Evolutionary conservation across 768 basidiomycete species (phyloP), one percentile per base, ranked within the genome.

Genomic region (Mycena alexandri): DNA sequence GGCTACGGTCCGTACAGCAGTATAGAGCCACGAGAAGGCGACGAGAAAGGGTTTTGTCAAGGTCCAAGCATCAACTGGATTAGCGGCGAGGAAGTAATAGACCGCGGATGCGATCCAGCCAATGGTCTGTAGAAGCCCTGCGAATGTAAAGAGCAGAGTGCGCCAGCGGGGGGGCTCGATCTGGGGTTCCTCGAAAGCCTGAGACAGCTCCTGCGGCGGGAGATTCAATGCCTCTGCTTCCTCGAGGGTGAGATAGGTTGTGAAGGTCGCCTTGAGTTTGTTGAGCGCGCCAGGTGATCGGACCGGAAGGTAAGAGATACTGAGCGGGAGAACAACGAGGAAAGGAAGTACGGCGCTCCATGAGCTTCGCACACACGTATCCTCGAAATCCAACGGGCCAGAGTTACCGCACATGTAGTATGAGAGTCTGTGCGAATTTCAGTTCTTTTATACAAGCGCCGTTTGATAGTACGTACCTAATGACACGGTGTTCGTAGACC

Each of bases 11-110:
- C 88, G 86, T 25, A 84, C 71, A n/a, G 86, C 75, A 0, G 89
- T 88, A 71, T 92, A 93, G 38, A 91, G 74, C 93, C 93, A 94
- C 5, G 87, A 79, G 0, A 79, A 67, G 0, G 88, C 86, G 25
- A 86, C 72, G 34, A 90, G 73, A 47, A 90, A 77, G 0, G 83
- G 76, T 11, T 79, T 79, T 3, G 83, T 61, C 22, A 77, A 79
- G n/a, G 56, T 66, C 80, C 83, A 83, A 2, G 72, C 61, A 33
- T 75, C 71, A 29, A 72, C 55, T 0, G 72, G 61, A 24, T 83
- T 74, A 3, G 24, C 33, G 36, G 76, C 76, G 25, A 85, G 79
- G 17, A 88, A 67, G 11, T 72, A 72, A 74, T 86, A 92, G 7
- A 86, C 85, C n/a, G 85, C 89, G 4, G 81, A 72, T 22, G 83